A percentile compares a stretch with the other conserved stretches of the same genome.
These are phyloP conservation scores for Mycena haematopus DNA, from an alignment of 768 basidiomycete genomes.

Conservation along the genomic window DNA sequence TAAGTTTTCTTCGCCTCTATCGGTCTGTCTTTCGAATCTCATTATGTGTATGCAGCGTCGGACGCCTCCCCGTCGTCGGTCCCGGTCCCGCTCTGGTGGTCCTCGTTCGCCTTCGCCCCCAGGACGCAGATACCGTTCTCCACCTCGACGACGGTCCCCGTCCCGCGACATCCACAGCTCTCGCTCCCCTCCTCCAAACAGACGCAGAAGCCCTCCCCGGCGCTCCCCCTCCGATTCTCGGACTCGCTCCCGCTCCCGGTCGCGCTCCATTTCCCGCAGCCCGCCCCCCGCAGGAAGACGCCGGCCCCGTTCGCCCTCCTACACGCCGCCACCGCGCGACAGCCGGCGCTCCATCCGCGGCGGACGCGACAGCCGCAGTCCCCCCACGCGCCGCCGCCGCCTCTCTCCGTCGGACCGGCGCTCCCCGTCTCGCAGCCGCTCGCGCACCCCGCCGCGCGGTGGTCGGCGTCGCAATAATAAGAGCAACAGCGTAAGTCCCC, in stretches of 20 bases:
- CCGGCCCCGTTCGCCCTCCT: constrained; percentile 51
- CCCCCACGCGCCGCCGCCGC: constrained; percentile 54
- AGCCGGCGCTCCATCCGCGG: constrained; percentile 39
- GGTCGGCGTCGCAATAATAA: too few species aligned
- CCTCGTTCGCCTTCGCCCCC: constrained; percentile 39
- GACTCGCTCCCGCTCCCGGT: constrained; percentile 39
- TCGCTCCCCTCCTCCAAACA: constrained; percentile 38
- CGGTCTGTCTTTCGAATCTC: constrained; percentile 15
- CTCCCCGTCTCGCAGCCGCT: constrained; percentile 41
- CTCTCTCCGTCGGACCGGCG: constrained; percentile 39
- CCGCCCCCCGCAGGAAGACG: constrained; percentile 38
- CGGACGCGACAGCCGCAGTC: constrained; percentile 58
- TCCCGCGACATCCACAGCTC: constrained; percentile 44
- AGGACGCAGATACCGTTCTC: constrained; percentile 46
- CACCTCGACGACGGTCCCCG: constrained; percentile 50
- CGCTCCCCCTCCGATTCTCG: constrained; percentile 33
- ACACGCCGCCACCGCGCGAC: constrained; percentile 55
- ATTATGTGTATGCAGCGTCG: constrained; percentile 45
- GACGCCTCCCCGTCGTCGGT: constrained; percentile 50
- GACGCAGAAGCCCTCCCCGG: constrained; percentile 32
- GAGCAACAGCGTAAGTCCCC: constrained; percentile 39
- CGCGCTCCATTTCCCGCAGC: constrained; percentile 31
- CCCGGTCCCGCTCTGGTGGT: constrained; percentile 35
- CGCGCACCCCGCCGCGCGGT: constrained; percentile 45
- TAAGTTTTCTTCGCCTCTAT: constrained; percentile 33